Evolutionary conservation across 2,329 filamentous ascomycete genomes (phyloP).

Genomic region (Setomelanomma holmii): DNA sequence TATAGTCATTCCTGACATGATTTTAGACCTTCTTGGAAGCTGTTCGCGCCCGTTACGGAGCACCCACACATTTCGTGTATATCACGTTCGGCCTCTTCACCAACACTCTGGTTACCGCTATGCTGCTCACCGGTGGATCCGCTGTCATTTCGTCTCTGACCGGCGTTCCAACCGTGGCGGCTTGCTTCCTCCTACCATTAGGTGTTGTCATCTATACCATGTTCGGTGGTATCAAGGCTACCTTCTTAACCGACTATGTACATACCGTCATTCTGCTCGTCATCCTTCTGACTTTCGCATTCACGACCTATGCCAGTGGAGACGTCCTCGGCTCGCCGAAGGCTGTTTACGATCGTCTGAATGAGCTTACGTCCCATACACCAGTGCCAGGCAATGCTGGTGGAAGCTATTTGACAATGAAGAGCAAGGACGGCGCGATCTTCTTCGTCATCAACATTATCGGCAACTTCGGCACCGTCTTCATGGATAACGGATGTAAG

Average conservation of each 20-base stretch:
- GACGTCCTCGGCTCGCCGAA: slow-evolving; percentile 75
- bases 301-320: slow-evolving; percentile 80
- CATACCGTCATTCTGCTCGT: slow-evolving; percentile 85
- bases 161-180: slow-evolving; percentile 77
- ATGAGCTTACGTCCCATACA: slow-evolving; percentile 69
- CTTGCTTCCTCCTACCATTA: slow-evolving; percentile 81
- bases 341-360: slow-evolving; percentile 78
- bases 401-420: slow-evolving; percentile 90
- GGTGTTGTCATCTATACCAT: slow-evolving; percentile 83
- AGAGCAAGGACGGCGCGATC: slow-evolving; percentile 77
- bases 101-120: slow-evolving; percentile 84
- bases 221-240: slow-evolving; percentile 74
- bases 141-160: slow-evolving; percentile 64
- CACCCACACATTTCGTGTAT: slow-evolving; percentile 75
- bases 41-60: slow-evolving; percentile 82
- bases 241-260: slow-evolving; percentile 79
- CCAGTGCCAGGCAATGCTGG: slow-evolving; percentile 78
- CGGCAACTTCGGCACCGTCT: slow-evolving; percentile 83
- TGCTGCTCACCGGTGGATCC: slow-evolving; percentile 84
- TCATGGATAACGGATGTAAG: slow-evolving; percentile 78
- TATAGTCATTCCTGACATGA: background rate
- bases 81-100: slow-evolving; percentile 83
- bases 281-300: slow-evolving; percentile 83
- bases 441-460: slow-evolving; percentile 93
- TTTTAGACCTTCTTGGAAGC: slow-evolving; percentile 82